A percentile compares a stretch with the other conserved stretches of the same genome.
phyloP scores from a whole-genome alignment of 208 protist species.

The Trypanosoma lewisi region DNA sequence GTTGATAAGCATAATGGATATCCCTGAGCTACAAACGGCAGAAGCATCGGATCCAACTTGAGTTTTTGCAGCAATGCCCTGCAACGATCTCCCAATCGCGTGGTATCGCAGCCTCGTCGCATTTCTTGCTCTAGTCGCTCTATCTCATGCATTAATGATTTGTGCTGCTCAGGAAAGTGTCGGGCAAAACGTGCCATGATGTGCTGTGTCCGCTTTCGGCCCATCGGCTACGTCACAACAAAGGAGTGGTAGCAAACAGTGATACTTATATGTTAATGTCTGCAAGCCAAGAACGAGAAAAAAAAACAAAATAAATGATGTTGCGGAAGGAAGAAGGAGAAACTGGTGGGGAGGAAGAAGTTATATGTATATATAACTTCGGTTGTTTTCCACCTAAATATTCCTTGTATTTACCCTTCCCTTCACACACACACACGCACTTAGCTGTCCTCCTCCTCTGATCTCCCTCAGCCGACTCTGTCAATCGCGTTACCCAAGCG shows the following conservation, averaged over 20 bases:
- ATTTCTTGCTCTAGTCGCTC: conserved; percentile 18
- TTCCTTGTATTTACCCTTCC: too few species aligned
- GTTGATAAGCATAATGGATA: conserved; percentile 9
- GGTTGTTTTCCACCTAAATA: too few species aligned
- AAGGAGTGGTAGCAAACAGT: not conserved
- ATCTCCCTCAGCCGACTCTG: too few species aligned
- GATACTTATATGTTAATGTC: not conserved
- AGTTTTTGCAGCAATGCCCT: conserved; percentile 3
- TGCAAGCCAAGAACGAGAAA: not conserved
- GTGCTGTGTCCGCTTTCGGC: conserved; percentile 14
- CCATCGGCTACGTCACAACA: conserved; percentile 4
- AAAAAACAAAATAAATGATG: not conserved
- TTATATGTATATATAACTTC: too few species aligned
- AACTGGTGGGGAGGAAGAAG: not conserved
- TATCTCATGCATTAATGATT: not conserved
- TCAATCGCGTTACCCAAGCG: too few species aligned
- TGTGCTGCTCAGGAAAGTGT: conserved; percentile 15
- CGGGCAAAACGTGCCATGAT: conserved; percentile 10
- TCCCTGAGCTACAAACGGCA: conserved; percentile 20
- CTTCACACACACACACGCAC: too few species aligned
- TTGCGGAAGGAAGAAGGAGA: not conserved
- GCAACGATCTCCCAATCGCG: conserved; percentile 7
- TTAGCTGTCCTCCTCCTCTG: too few species aligned
- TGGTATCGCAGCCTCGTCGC: not conserved
- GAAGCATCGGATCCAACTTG: not conserved